These are phyloP conservation scores for Aspergillus glaucus DNA, from an alignment of 2,329 filamentous ascomycete species.

Conservation along the genomic window DNA sequence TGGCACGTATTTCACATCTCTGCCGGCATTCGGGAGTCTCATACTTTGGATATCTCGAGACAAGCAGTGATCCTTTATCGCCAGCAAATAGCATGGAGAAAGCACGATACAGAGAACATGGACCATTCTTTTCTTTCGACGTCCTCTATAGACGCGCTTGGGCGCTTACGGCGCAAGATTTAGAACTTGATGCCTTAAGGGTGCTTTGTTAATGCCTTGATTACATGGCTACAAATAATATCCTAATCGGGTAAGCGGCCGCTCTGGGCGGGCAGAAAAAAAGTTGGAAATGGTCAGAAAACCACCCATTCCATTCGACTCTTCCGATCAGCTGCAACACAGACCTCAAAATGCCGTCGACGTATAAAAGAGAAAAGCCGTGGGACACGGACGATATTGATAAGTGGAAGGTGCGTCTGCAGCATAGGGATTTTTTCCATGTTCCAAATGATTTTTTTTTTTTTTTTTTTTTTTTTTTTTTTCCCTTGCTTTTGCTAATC, in stretches of 20 bases:
- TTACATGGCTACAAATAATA: neutral
- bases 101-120: neutral
- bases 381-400: slow-evolving; percentile 97
- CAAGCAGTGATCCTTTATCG: neutral
- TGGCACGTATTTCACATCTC: too few species aligned
- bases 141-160: slow-evolving; percentile 7
- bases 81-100: neutral
- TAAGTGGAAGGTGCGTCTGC: slow-evolving; percentile 71
- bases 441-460: neutral
- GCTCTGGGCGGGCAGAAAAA: slow-evolving; percentile 11
- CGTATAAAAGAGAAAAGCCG: slow-evolving; percentile 80
- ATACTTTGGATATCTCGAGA: too few species aligned
- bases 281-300: slow-evolving; percentile 10
- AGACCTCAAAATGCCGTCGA: slow-evolving; percentile 66
- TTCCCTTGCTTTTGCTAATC: slow-evolving; percentile 1
- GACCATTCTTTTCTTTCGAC: neutral
- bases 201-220: slow-evolving; percentile 5
- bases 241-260: slow-evolving; percentile 17
- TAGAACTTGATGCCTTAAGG: neutral
- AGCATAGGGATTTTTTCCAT: neutral
- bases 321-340: neutral
- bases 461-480: neutral
- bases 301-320: neutral
- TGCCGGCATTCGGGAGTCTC: too few species aligned
- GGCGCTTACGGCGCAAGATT: slow-evolving; percentile 10